Evolutionary conservation across 441 rosid genomes (phyloP).

Genomic region (Melastoma candidum): DNA sequence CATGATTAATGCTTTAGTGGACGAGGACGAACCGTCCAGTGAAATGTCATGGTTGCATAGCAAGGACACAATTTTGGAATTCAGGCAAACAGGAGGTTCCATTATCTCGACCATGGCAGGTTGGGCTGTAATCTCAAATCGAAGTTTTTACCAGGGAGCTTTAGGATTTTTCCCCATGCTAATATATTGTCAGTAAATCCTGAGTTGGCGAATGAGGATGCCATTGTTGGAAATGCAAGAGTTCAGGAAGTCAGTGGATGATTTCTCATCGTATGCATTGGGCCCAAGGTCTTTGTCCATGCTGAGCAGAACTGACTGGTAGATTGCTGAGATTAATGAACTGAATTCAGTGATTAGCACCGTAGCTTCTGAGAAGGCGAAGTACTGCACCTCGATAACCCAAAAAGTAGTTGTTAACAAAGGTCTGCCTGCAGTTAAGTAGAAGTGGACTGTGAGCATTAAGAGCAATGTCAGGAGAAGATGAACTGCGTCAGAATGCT

Average conservation of each 20-base stretch:
- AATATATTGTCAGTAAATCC: neutral
- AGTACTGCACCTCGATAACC: too few relatives aligned
- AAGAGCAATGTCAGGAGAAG: too few relatives aligned
- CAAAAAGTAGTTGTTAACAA: too few relatives aligned
- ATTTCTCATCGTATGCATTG: constrained; percentile 3
- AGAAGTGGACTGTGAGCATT: too few relatives aligned
- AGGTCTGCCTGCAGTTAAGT: too few relatives aligned
- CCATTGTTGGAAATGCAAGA: constrained; percentile 10
- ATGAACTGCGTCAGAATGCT: too few relatives aligned
- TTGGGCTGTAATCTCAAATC: neutral
- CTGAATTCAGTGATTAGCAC: constrained; percentile 41
- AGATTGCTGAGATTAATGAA: constrained; percentile 35
- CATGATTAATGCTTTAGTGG: constrained; percentile 8
- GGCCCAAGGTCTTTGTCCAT: constrained; percentile 14
- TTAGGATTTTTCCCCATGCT: constrained; percentile 13
- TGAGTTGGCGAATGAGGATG: constrained; percentile 5
- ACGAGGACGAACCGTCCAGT: neutral
- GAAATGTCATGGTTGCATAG: constrained; percentile 5
- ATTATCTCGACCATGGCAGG: constrained; percentile 1
- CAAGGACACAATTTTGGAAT: constrained; percentile 8
- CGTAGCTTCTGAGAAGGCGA: constrained; percentile 28
- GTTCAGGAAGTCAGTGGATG: constrained; percentile 7
- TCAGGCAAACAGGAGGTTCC: constrained; percentile 12
- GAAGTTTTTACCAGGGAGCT: neutral
- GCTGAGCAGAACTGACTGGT: constrained; percentile 9